Evolutionary conservation across 139 green algal species (phyloP).

Genomic region (Mychonastes homosphaera): DNA sequence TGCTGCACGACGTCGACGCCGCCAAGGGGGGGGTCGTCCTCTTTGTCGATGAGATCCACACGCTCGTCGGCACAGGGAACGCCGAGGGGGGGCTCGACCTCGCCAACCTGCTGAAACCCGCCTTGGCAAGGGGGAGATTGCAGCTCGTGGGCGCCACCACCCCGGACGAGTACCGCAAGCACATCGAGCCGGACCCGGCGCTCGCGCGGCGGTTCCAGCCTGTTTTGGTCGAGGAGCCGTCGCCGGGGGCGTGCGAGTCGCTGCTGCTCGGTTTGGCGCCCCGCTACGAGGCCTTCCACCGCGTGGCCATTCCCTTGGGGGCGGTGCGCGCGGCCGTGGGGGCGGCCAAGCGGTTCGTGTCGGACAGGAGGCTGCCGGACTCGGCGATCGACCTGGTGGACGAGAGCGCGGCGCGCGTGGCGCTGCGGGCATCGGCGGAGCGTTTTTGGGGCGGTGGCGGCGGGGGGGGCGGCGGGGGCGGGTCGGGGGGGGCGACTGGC

Average conservation of each 20-base stretch:
- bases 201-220: constrained; percentile 74
- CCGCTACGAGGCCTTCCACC: constrained; percentile 74
- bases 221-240: constrained; percentile 69
- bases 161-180: constrained; percentile 74
- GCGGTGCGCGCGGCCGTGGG: constrained; percentile 58
- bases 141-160: constrained; percentile 80
- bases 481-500: too few relatives aligned
- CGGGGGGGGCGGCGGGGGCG: too few relatives aligned
- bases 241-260: constrained; percentile 44
- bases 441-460: not conserved
- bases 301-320: constrained; percentile 47
- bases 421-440: constrained; percentile 14
- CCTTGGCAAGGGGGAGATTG: constrained; percentile 57
- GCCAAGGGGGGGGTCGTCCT: constrained; percentile 42
- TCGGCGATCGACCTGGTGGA: constrained; percentile 78
- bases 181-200: constrained; percentile 82
- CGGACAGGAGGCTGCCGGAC: constrained; percentile 54
- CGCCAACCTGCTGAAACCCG: constrained; percentile 79
- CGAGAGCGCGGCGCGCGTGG: constrained; percentile 51
- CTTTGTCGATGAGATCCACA: constrained; percentile 70
- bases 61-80: constrained; percentile 44
- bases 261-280: constrained; percentile 63
- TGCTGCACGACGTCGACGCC: constrained; percentile 47
- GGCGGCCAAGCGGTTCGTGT: constrained; percentile 52
- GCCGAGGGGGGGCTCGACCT: constrained; percentile 55